Base-by-base conservation (phyloP, 768 basidiomycete species). In the Dentipellis sp. region DNA sequence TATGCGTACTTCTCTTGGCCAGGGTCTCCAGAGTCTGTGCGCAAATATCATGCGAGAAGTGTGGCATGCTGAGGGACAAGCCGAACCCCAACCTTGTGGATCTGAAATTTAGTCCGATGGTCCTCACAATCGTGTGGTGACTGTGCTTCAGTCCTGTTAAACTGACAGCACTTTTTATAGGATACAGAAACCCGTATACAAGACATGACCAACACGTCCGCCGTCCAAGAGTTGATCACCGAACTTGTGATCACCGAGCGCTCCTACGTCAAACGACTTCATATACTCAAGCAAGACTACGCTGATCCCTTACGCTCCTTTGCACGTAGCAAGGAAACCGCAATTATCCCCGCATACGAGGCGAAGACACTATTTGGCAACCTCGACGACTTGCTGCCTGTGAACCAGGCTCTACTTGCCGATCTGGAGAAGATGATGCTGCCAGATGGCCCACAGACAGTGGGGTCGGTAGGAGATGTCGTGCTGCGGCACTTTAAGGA, bases 351-450 rank as follows among this genome's bases (percentile, higher is more conserved):
- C 1, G 71, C 82, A 19, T 97, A 95, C 67, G 90, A 97, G 67
- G 94, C 94, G 36, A 94, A 90, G 61, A 90, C 83, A 1, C 77
- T 99, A 21, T 98, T 99, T 63, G 91, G 91, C 54, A 98, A 99
- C 70, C 79, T 97, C 52, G 94, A 97, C 68, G 84, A 81, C 52
- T 78, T 99, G 19, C 69, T 97, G 3, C 85, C 85, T 1, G 88
- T 91, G n/a, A 93, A 97, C 64, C 88, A 91, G 64, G 82, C 84
- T 0, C 94, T 98, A 67, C 72, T 97, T 38, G 68, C 71, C 1
- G 91, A 94, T 65, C 73, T 99, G 36, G 91, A 94, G 67, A 81
- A 78, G 68, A 87, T 93, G 83, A 59, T 83, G 37, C 74, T 74
- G 5, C 80, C 80, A n/a, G 79, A 79, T 61, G 84, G 82, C 50